Conservation (phyloP, 208 protist genomes). For the Acanthamoeba royreba region DNA sequence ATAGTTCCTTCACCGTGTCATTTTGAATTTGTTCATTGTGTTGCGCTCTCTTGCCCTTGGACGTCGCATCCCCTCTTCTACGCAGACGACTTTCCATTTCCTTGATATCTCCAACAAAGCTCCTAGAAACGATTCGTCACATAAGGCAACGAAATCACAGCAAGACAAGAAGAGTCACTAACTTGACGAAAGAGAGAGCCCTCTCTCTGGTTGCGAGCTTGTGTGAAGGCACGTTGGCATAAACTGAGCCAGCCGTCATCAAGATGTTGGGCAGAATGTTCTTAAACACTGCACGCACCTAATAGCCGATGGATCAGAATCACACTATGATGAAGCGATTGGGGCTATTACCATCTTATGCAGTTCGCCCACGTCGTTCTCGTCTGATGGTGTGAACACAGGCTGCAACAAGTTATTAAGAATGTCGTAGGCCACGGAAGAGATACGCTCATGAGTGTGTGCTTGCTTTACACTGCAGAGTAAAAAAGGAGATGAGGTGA, state of each 20-base stretch:
- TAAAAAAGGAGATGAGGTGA: background rate
- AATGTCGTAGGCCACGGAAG: constrained; percentile 1
- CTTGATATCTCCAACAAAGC: background rate
- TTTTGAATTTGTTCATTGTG: background rate
- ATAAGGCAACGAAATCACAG: background rate
- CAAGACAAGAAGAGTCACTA: background rate
- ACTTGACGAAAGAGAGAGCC: background rate
- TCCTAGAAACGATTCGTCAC: background rate
- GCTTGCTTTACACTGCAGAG: background rate
- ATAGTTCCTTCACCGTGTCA: background rate
- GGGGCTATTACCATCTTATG: background rate
- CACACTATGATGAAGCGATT: background rate
- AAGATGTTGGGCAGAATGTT: constrained; percentile 27
- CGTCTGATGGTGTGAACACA: background rate
- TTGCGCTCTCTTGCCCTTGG: background rate
- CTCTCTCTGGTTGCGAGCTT: constrained; percentile 2
- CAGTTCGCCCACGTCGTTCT: background rate
- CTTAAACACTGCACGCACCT: constrained; percentile 27
- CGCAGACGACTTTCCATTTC: constrained; percentile 11
- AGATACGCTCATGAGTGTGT: background rate
- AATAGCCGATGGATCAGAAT: background rate
- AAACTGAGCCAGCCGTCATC: background rate
- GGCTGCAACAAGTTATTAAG: background rate
- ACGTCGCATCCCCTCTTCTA: background rate
- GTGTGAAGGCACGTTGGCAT: background rate